Evolutionary conservation across 805 yeast genomes (phyloP).

Genomic region (Candida arabinofermentans): DNA sequence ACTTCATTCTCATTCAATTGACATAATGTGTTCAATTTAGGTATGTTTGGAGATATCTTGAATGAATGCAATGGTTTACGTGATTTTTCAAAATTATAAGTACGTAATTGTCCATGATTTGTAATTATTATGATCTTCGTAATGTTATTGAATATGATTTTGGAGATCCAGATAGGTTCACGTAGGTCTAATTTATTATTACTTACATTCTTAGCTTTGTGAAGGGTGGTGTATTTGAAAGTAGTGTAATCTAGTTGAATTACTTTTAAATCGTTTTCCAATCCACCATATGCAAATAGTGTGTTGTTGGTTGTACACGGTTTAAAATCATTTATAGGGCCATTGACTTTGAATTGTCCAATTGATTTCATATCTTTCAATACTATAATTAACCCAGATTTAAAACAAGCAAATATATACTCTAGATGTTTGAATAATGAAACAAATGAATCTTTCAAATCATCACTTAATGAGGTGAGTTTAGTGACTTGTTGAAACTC

Average conservation of each 20-base stretch:
- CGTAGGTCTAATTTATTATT: constrained; percentile 73
- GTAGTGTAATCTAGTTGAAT: constrained; percentile 28
- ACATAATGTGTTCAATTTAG: constrained; percentile 43
- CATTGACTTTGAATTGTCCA: constrained; percentile 33
- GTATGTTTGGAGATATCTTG: constrained; percentile 52
- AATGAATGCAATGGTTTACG: constrained; percentile 61
- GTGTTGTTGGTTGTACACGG: constrained; percentile 45
- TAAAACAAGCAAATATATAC: neutral
- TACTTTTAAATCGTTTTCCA: constrained; percentile 67
- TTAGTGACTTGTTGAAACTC: too few relatives aligned
- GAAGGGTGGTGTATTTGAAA: constrained; percentile 35
- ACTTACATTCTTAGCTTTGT: constrained; percentile 79
- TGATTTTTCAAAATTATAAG: constrained; percentile 65
- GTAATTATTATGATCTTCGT: constrained; percentile 34
- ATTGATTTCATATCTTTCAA: constrained; percentile 23
- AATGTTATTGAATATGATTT: constrained; percentile 41
- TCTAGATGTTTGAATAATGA: neutral
- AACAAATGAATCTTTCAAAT: neutral
- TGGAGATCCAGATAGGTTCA: constrained; percentile 77
- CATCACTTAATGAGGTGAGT: constrained; percentile 3
- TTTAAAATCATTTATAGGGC: constrained; percentile 46
- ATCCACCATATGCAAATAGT: constrained; percentile 80
- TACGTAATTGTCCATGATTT: constrained; percentile 68
- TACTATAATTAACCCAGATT: neutral
- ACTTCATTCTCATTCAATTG: constrained; percentile 41